Evolutionary conservation across 1,284 basidiomycete species (phyloP).

Genomic region (Coniferiporia sulphurascens): DNA sequence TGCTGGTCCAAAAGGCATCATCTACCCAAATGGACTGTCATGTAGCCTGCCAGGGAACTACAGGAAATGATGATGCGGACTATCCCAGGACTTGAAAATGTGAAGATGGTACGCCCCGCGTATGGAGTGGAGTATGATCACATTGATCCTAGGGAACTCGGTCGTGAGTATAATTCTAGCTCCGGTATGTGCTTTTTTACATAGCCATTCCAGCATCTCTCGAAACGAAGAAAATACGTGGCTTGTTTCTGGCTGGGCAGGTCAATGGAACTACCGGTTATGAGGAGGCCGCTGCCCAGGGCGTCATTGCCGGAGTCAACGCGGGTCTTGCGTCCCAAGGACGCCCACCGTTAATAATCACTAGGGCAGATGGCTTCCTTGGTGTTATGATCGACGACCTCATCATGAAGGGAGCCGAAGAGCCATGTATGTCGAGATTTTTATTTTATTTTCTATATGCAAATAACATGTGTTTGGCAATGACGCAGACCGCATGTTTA

Average conservation of each 20-base stretch:
- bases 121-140: constrained; percentile 94
- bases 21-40: constrained; percentile 89
- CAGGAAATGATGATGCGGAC: constrained; percentile 79
- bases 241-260: constrained; percentile 83
- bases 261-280: constrained; percentile 92
- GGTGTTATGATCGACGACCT: constrained; percentile 92
- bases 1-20: constrained; percentile 45
- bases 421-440: constrained; percentile 62
- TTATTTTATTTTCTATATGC: neutral
- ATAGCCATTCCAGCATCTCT: constrained; percentile 53
- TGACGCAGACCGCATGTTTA: constrained; percentile 83
- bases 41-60: constrained; percentile 79
- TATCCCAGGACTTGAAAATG: constrained; percentile 80
- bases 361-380: constrained; percentile 77
- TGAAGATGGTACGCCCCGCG: constrained; percentile 75
- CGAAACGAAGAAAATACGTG: constrained; percentile 82
- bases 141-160: constrained; percentile 81
- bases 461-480: neutral
- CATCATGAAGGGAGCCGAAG: constrained; percentile 81
- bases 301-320: constrained; percentile 80
- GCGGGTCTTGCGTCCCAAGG: constrained; percentile 68
- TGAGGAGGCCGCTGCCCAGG: constrained; percentile 89
- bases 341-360: constrained; percentile 57
- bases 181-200: constrained; percentile 6
- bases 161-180: constrained; percentile 40